Evolutionary conservation across 495 filamentous ascomycete genomes (phyloP), one percentile per base, ranked within the genome.

Genomic region (Aspergillus sparsus): DNA sequence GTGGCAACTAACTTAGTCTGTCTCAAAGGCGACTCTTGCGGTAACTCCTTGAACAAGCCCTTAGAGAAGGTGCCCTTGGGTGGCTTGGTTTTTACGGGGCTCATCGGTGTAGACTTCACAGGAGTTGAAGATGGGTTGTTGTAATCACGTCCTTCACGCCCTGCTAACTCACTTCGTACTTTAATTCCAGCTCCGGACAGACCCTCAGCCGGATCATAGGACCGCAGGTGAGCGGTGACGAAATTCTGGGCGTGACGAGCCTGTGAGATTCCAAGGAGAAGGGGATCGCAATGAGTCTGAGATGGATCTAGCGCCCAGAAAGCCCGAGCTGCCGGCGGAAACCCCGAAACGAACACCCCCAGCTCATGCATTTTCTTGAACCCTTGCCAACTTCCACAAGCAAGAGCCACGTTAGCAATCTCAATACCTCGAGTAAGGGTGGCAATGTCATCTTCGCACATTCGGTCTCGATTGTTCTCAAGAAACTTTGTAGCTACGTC

Each of bases 341-440:
- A 93, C 51, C 72, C 57, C 6, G 83, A 66, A 10, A 94, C 67
- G 55, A 87, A 89, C 27, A 94, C 69, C 0, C 93, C 93, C 52
- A 97, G 79, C 65, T 96, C 90, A 57, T 90, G 89, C 36, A 86
- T 83, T 12, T 77, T 68, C 49, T 87, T 85, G 57, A 90, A 87
- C 0, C 82, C 73, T 8, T 78, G 74, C 80, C 91, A 96, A 32
- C 86, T 81, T 2, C 65, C 49, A 51, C 87, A 92, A 0, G 57
- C 50, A 1, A 87, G 62, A 1, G 87, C 86, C 27, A 72, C 67
- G n/a, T 81, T 73, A 15, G 89, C 89, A 37, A 88, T 79, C 0
- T 67, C 59, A 7, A 93, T 83, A 2, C 87, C 89, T 46, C 86
- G 73, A 7, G 70, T 68, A 6, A 98, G 75, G 8, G 87, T 69